Conservation (phyloP, 2,329 filamentous ascomycete genomes). For the Beauveria brongniartii region DNA sequence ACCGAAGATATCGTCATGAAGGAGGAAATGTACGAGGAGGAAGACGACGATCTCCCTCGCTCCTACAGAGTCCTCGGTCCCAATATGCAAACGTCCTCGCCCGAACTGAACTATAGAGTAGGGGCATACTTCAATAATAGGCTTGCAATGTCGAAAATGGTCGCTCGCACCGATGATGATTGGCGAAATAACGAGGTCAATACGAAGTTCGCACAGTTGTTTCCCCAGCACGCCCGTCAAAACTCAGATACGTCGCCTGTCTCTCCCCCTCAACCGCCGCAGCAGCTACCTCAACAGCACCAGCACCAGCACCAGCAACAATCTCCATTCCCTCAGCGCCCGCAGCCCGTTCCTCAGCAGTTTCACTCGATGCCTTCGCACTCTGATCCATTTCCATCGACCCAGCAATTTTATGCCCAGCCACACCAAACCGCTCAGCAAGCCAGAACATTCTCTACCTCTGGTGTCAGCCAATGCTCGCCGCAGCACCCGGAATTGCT, state of each 20-base stretch:
- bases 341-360: slow-evolving; percentile 4
- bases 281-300: background rate
- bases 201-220: slow-evolving; percentile 37
- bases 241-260: background rate
- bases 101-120: slow-evolving; percentile 54
- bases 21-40: slow-evolving; percentile 95
- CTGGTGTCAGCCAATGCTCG: background rate
- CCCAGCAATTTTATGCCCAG: background rate
- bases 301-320: background rate
- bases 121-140: slow-evolving; percentile 38
- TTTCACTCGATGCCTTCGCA: background rate
- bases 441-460: background rate
- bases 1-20: slow-evolving; percentile 79
- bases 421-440: background rate
- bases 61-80: slow-evolving; percentile 57
- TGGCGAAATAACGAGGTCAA: slow-evolving; percentile 40
- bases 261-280: background rate
- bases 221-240: slow-evolving; percentile 27
- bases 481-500: background rate
- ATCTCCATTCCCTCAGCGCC: background rate
- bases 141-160: slow-evolving; percentile 34
- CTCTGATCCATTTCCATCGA: background rate
- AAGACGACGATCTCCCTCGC: slow-evolving; percentile 70
- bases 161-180: slow-evolving; percentile 27
- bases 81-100: slow-evolving; percentile 51